Evolutionary conservation across 352 stramenopile species (phyloP).

Genomic region (Globisporangium carolinianum): DNA sequence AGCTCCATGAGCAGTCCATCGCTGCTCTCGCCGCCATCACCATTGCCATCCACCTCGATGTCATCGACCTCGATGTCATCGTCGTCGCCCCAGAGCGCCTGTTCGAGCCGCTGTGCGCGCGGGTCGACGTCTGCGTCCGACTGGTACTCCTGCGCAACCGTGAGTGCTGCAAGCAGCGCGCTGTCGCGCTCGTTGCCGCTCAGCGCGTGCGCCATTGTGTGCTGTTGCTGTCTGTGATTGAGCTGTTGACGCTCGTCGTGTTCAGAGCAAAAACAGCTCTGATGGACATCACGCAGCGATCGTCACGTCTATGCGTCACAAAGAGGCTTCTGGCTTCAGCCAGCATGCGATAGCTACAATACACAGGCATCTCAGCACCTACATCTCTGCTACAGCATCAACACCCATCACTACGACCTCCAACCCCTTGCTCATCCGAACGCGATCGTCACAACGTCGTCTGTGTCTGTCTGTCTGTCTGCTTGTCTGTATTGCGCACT

Average conservation of each 20-base stretch:
- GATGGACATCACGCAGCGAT: not conserved
- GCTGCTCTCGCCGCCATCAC: not conserved
- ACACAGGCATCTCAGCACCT: too few species aligned
- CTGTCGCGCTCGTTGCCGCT: not conserved
- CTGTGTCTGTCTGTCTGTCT: not conserved
- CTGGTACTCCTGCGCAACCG: constrained; percentile 1
- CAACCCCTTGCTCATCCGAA: too few species aligned
- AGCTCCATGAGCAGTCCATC: constrained; percentile 2
- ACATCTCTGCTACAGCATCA: too few species aligned
- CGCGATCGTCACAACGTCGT: too few species aligned
- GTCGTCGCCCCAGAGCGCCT: constrained; percentile 11
- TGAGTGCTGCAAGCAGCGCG: constrained; percentile 4
- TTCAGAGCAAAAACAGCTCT: not conserved
- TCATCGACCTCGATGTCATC: not conserved
- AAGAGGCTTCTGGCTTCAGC: too few species aligned
- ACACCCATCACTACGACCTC: too few species aligned
- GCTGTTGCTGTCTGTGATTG: not conserved
- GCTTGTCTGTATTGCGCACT: not conserved
- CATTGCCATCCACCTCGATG: not conserved
- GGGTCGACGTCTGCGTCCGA: not conserved
- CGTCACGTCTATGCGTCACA: too few species aligned
- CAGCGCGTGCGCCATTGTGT: not conserved
- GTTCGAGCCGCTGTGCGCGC: constrained; percentile 3
- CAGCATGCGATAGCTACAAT: too few species aligned
- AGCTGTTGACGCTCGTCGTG: not conserved